Percentiles rank a stretch among this genome's conserved stretches.
phyloP scores from a whole-genome alignment of 2,329 filamentous ascomycete species.

The Pseudogymnoascus sp. region DNA sequence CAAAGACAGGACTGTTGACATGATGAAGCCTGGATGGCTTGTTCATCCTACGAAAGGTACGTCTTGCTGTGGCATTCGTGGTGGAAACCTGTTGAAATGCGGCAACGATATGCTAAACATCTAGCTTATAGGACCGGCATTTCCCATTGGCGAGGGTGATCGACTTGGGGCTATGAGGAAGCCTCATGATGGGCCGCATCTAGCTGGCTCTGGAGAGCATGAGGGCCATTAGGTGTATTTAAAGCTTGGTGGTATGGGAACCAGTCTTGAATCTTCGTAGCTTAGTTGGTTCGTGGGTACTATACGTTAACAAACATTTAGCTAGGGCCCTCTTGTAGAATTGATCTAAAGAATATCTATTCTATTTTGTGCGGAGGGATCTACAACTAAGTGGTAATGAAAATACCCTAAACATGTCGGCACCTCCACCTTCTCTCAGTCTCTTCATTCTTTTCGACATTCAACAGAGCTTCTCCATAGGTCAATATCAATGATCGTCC shows the following conservation, averaged over 20 bases:
- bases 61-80: not conserved
- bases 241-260: not conserved
- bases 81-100: not conserved
- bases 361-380: not conserved
- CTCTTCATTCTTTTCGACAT: not conserved
- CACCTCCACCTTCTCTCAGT: not conserved
- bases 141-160: not conserved
- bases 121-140: no score
- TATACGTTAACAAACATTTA: not conserved
- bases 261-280: not conserved
- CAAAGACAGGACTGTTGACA: not conserved
- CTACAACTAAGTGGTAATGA: not conserved
- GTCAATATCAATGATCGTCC: slow-evolving; percentile 17
- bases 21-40: not conserved
- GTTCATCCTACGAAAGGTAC: not conserved
- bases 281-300: not conserved
- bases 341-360: not conserved
- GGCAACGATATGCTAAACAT: no score
- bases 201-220: not conserved
- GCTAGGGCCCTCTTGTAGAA: not conserved
- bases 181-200: not conserved
- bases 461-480: not conserved
- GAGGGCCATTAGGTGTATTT: not conserved
- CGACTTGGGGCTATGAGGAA: not conserved
- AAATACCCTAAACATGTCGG: not conserved